Evolutionary conservation across 179 eudicot species (phyloP).

Genomic region (Beta lomatogona): DNA sequence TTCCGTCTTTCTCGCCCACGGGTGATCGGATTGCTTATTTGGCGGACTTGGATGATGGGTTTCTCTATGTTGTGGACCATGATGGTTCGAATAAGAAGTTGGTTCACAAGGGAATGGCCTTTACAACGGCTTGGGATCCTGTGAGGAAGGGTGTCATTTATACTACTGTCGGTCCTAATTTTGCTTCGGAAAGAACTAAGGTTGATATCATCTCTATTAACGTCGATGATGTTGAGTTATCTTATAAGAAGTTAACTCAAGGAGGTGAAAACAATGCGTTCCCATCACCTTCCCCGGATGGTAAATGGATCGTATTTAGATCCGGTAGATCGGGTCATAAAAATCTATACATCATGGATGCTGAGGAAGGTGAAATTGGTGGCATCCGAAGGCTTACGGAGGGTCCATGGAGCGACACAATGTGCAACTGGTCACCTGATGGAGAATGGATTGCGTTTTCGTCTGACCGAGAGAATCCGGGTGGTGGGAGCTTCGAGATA

Average conservation of each 20-base stretch:
- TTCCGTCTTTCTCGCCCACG: slow-evolving; percentile 77
- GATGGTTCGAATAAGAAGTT: slow-evolving; percentile 61
- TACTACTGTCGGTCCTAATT: slow-evolving; percentile 67
- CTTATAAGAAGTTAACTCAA: slow-evolving; percentile 43
- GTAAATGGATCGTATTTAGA: slow-evolving; percentile 74
- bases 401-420: slow-evolving; percentile 86
- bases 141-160: slow-evolving; percentile 71
- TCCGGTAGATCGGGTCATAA: slow-evolving; percentile 81
- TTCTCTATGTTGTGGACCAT: slow-evolving; percentile 52
- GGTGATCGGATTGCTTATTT: slow-evolving; percentile 64
- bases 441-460: slow-evolving; percentile 89
- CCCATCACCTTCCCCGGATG: slow-evolving; percentile 85
- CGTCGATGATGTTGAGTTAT: slow-evolving; percentile 44
- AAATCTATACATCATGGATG: slow-evolving; percentile 84
- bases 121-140: slow-evolving; percentile 73
- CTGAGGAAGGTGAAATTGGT: slow-evolving; percentile 59
- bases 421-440: slow-evolving; percentile 83
- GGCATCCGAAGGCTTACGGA: slow-evolving; percentile 54
- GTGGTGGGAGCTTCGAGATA: slow-evolving; percentile 66
- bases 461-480: slow-evolving; percentile 63
- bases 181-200: slow-evolving; percentile 53
- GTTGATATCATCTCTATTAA: slow-evolving; percentile 66
- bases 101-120: slow-evolving; percentile 43
- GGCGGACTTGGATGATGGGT: slow-evolving; percentile 41
- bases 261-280: slow-evolving; percentile 88